Evolutionary conservation across 2,329 filamentous ascomycete genomes (phyloP).

Genomic region (Aspergillus spinulosporus): DNA sequence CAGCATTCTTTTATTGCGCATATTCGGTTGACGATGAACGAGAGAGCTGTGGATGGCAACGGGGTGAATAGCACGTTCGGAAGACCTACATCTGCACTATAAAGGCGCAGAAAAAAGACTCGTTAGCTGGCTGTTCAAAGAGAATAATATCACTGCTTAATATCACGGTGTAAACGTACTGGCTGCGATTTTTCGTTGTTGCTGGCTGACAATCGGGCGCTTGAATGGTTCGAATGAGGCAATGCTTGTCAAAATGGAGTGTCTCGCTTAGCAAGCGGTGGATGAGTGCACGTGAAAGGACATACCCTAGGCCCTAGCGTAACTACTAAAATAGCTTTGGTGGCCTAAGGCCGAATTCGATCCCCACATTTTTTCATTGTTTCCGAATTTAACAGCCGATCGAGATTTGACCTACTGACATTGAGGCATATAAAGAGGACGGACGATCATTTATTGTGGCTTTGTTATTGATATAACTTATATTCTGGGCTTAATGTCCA

Average conservation of each 20-base stretch:
- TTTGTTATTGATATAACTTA: no score
- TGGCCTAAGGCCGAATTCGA: neutral
- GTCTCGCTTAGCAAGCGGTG: conserved; percentile 47
- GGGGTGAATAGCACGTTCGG: conserved; percentile 31
- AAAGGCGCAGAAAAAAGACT: conserved; percentile 35
- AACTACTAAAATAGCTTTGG: conserved; percentile 8
- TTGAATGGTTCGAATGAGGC: conserved; percentile 38
- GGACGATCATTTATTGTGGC: neutral
- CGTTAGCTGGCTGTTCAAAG: conserved; percentile 48
- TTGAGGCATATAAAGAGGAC: neutral
- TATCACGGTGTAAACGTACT: conserved; percentile 41
- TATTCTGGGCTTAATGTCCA: no score
- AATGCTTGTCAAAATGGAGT: conserved; percentile 36
- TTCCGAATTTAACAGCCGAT: neutral
- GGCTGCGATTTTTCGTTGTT: conserved; percentile 49
- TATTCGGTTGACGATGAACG: neutral
- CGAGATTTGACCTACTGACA: neutral
- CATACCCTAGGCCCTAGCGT: conserved; percentile 45
- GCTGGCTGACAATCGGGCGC: conserved; percentile 37
- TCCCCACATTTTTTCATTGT: conserved; percentile 16
- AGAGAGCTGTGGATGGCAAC: conserved; percentile 5
- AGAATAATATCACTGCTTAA: conserved; percentile 12
- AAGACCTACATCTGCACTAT: conserved; percentile 85
- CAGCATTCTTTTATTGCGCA: conserved; percentile 13
- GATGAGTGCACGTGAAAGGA: conserved; percentile 21